A percentile compares a stretch with the other conserved stretches of the same genome.
Evolutionary conservation across 2,329 filamentous ascomycete genomes (phyloP).

Genomic region (Botrytis cinerea): DNA sequence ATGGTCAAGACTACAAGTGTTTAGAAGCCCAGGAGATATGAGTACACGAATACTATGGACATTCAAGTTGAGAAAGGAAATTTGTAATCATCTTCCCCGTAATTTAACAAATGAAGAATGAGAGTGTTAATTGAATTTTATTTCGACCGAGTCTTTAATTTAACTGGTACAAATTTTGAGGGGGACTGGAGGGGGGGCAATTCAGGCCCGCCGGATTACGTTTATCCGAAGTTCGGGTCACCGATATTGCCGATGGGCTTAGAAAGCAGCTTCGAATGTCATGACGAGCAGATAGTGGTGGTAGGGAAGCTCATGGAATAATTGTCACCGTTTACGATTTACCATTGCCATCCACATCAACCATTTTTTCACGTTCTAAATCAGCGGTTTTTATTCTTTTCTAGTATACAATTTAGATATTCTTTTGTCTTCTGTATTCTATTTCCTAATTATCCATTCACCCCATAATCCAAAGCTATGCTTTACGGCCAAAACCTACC

Average conservation of each 20-base stretch:
- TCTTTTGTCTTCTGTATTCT: constrained; percentile 4
- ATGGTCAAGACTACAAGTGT: background rate
- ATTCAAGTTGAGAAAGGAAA: background rate
- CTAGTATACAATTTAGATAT: background rate
- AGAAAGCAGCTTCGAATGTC: constrained; percentile 22
- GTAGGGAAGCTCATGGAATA: constrained; percentile 24
- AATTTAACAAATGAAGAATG: background rate
- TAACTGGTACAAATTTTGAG: background rate
- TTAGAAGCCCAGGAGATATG: background rate
- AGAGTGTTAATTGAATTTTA: background rate
- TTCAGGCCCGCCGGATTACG: constrained; percentile 1
- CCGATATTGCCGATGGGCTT: constrained; percentile 23
- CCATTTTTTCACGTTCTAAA: constrained; percentile 2
- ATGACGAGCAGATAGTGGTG: constrained; percentile 22
- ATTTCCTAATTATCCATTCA: constrained; percentile 5
- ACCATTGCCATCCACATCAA: constrained; percentile 13
- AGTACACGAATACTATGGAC: background rate
- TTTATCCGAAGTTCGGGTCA: constrained; percentile 18
- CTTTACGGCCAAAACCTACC: constrained; percentile 64
- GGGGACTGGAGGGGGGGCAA: background rate
- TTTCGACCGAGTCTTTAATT: background rate
- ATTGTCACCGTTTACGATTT: constrained; percentile 11
- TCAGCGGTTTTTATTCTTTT: constrained; percentile 3
- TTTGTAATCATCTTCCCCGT: background rate
- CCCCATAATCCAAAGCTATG: constrained; percentile 47